Evolutionary conservation across 352 stramenopile species (phyloP).

Genomic region (Pythium biforme): DNA sequence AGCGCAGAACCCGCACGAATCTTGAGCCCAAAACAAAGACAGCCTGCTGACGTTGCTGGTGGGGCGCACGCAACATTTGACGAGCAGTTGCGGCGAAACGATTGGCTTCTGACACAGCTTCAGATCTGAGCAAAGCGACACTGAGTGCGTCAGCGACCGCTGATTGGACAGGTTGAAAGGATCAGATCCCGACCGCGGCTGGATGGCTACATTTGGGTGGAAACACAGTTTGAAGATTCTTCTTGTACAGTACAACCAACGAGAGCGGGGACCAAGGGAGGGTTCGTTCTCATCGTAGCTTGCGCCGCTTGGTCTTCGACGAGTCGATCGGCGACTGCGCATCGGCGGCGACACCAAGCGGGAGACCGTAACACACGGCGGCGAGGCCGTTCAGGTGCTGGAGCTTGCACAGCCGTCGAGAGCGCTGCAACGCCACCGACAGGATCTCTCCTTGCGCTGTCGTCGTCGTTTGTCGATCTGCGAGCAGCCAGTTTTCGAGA

Average conservation of each 20-base stretch:
- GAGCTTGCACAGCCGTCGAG: conserved; percentile 91
- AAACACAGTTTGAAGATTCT: neutral
- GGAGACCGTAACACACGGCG: conserved; percentile 95
- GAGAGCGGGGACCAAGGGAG: no score
- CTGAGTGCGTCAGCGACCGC: conserved; percentile 17
- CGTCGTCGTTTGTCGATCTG: conserved; percentile 12
- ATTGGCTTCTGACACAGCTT: conserved; percentile 16
- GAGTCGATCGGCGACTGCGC: neutral
- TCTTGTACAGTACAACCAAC: no score
- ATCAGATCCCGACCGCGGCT: conserved; percentile 9
- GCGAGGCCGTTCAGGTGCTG: conserved; percentile 93
- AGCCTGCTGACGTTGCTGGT: conserved; percentile 12
- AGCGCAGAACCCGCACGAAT: conserved; percentile 11
- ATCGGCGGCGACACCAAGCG: conserved; percentile 39
- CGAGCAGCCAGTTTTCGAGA: conserved; percentile 66
- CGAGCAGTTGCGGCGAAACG: conserved; percentile 21
- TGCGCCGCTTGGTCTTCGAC: conserved; percentile 14
- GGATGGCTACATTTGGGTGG: conserved; percentile 13
- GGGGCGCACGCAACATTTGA: conserved; percentile 25
- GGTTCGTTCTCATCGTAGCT: conserved; percentile 8
- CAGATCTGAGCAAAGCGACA: conserved; percentile 24
- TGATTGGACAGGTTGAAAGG: conserved; percentile 7
- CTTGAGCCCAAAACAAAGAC: neutral
- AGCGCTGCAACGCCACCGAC: conserved; percentile 23
- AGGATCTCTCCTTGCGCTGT: conserved; percentile 1